A percentile compares a stretch with the other conserved stretches of the same genome.
Evolutionary conservation across 768 basidiomycete species (phyloP).

Genomic region (Naganishia randhawae): DNA sequence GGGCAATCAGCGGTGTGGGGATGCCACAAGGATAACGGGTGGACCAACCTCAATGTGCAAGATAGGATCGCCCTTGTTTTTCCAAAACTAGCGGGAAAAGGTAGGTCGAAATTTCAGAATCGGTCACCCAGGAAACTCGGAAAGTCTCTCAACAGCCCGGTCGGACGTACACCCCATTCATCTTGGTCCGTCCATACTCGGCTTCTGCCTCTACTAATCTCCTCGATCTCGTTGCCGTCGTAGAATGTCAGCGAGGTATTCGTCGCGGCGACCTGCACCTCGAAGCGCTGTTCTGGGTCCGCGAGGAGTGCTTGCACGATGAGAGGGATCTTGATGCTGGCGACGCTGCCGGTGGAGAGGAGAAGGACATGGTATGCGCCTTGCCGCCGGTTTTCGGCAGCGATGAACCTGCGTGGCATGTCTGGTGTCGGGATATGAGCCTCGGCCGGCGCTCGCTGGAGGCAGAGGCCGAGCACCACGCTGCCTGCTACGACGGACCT

Average conservation of each 20-base stretch:
- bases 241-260: conserved; percentile 75
- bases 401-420: conserved; percentile 19
- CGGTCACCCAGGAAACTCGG: not conserved
- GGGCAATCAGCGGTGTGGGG: too few relatives aligned
- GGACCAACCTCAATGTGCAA: conserved; percentile 88
- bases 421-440: not conserved
- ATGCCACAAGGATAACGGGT: not conserved
- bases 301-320: conserved; percentile 57
- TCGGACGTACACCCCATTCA: conserved; percentile 76
- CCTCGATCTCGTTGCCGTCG: conserved; percentile 57
- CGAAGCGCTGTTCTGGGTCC: conserved; percentile 49
- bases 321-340: conserved; percentile 85
- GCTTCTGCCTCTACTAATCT: conserved; percentile 34
- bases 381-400: conserved; percentile 6
- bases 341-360: conserved; percentile 90
- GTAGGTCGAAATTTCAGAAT: not conserved
- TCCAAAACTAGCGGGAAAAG: conserved; percentile 58
- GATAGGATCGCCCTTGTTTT: conserved; percentile 81
- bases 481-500: not conserved
- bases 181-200: conserved; percentile 77
- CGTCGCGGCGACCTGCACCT: conserved; percentile 78
- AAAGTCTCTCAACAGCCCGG: not conserved
- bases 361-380: conserved; percentile 62
- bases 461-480: not conserved
- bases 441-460: not conserved